Base-by-base conservation (phyloP, 768 basidiomycete genomes). In the Agaricus subrufescens region DNA sequence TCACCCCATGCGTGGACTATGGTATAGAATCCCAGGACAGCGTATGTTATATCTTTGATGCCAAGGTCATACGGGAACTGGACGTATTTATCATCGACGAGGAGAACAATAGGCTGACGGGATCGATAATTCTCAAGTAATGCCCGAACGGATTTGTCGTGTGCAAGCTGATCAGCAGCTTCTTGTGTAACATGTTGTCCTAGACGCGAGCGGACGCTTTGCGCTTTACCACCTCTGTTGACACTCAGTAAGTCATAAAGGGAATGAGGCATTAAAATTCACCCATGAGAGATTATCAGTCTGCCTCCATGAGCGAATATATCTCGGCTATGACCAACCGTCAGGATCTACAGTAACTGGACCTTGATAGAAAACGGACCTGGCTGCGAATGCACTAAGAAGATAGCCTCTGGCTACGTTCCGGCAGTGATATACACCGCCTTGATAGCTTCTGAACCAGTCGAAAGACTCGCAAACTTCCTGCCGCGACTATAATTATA, bases 211-310 rank as follows among this genome's bases (percentile, higher is more conserved):
- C 79, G 75, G 2, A 81, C 39, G 55, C 81, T 84, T 65, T 84
- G 84, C 0, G 87, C 78, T 65, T 81, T 87, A 3, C 89, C 89
- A 4, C 89, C 89, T 10, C 87, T 87, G 56, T 19, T n/a, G n/a
- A 27, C 12, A 30, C 26, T 25, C 39, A 42, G 31, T 26, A 38
- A n/a, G 25, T 10, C 34, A 48, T 25, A 38, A 31, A n/a, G 29
- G 25, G 51, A 54, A 4, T 1, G 19, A 47, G 23, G 39, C 46
- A 40, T 39, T 27, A 27, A 52, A 51, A 65, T 80, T 54, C 59
- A 93, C 91, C 89, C 91, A 66, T 94, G 91, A 7, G 91, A 94
- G 49, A 94, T 82, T 44, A 94, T 90, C 4, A 91, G 64, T 59
- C 74, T 82, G 14, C 91, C 91, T 14, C 68, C 74, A 42, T 85